phyloP scores from a whole-genome alignment of 2,329 filamentous ascomycete genomes.

The Colletotrichum salicis region DNA sequence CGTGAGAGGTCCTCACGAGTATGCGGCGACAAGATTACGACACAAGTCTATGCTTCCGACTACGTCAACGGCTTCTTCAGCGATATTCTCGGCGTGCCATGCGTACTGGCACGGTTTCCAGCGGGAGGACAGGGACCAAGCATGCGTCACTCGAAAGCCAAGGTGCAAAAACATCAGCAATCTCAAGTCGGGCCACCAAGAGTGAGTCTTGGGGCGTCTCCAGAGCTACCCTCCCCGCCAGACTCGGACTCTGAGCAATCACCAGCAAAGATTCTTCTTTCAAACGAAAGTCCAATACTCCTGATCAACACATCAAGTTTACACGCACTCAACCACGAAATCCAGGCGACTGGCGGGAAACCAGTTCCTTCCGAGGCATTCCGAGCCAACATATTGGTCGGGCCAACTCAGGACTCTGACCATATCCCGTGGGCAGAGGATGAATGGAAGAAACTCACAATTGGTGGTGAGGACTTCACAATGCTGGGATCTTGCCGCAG shows the following conservation, averaged over 20 bases:
- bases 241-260: constrained; percentile 65
- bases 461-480: constrained; percentile 73
- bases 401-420: constrained; percentile 51
- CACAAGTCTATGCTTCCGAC: constrained; percentile 75
- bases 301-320: constrained; percentile 85
- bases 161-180: constrained; percentile 69
- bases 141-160: constrained; percentile 77
- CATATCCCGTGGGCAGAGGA: constrained; percentile 81
- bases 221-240: constrained; percentile 63
- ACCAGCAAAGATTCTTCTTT: constrained; percentile 74
- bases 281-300: constrained; percentile 95
- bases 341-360: constrained; percentile 70
- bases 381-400: constrained; percentile 86
- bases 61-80: constrained; percentile 83
- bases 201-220: constrained; percentile 64
- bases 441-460: constrained; percentile 73
- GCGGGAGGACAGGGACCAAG: constrained; percentile 68
- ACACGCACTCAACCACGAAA: constrained; percentile 78
- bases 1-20: constrained; percentile 71
- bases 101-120: constrained; percentile 85
- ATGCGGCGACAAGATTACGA: constrained; percentile 81
- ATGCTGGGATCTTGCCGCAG: constrained; percentile 86
- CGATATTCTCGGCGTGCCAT: constrained; percentile 78
- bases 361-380: constrained; percentile 80
- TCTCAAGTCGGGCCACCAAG: constrained; percentile 36